These are phyloP conservation scores for Zygoascus tannicola DNA, from an alignment of 805 yeast genomes.

Conservation along the genomic window DNA sequence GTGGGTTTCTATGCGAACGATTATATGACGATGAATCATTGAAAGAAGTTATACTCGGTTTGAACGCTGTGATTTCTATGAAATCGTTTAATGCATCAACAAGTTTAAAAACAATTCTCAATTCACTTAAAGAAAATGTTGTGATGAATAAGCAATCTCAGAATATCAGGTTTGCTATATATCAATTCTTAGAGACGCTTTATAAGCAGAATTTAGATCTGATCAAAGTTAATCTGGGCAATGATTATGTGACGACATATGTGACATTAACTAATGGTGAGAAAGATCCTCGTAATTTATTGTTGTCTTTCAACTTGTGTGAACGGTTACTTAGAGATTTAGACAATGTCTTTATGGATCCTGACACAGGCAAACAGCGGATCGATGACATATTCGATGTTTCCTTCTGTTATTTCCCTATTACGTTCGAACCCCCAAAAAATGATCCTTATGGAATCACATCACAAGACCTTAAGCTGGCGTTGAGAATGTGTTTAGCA, in stretches of 20 bases:
- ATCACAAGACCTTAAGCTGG: slow-evolving; percentile 55
- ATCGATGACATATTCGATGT: slow-evolving; percentile 72
- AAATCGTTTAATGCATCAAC: slow-evolving; percentile 32
- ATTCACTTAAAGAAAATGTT: slow-evolving; percentile 26
- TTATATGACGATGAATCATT: slow-evolving; percentile 52
- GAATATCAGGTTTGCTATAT: slow-evolving; percentile 43
- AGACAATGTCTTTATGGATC: slow-evolving; percentile 7
- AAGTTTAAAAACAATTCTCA: slow-evolving; percentile 28
- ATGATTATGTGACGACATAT: slow-evolving; percentile 46
- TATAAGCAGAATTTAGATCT: slow-evolving; percentile 5
- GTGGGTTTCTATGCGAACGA: slow-evolving; percentile 52
- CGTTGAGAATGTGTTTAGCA: slow-evolving; percentile 53
- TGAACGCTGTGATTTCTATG: slow-evolving; percentile 45
- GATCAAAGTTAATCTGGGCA: slow-evolving; percentile 22
- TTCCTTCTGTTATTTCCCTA: slow-evolving; percentile 92
- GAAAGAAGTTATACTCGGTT: slow-evolving; percentile 44
- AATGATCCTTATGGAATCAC: slow-evolving; percentile 83
- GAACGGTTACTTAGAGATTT: slow-evolving; percentile 33
- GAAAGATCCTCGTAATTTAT: slow-evolving; percentile 84
- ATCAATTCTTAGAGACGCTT: slow-evolving; percentile 35
- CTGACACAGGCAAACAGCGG: slow-evolving; percentile 32
- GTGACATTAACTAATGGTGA: slow-evolving; percentile 72
- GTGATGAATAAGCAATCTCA: slow-evolving; percentile 24
- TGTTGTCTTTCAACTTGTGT: slow-evolving; percentile 57
- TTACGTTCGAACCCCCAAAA: slow-evolving; percentile 83